Evolutionary conservation across 306 rosid species (phyloP).

Genomic region (Vachellia pachyceras): DNA sequence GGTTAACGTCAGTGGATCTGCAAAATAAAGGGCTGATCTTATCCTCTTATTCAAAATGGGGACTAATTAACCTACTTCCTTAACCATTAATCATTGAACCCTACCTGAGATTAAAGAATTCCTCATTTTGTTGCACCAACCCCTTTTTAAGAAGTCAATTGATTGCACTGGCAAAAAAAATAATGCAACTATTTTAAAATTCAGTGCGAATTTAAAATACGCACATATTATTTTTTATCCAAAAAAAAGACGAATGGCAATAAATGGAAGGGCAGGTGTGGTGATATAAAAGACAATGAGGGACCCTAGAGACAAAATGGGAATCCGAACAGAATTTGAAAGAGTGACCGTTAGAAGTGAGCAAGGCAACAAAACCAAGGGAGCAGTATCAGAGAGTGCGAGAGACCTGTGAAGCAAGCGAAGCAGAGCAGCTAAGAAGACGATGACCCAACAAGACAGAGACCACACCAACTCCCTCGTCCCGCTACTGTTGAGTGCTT

Average conservation of each 20-base stretch:
- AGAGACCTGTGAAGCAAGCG: constrained; percentile 54
- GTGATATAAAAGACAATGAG: constrained; percentile 1
- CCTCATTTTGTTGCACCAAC: neutral
- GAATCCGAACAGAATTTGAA: constrained; percentile 49
- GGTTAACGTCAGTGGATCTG: neutral
- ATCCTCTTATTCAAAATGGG: neutral
- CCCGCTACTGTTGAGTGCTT: constrained; percentile 63
- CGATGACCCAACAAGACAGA: constrained; percentile 58
- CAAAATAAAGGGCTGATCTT: neutral
- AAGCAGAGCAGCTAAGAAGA: constrained; percentile 36
- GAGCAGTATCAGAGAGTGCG: neutral
- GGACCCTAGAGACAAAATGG: neutral
- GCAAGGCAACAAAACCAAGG: constrained; percentile 10
- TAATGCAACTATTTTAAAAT: neutral
- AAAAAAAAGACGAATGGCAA: neutral
- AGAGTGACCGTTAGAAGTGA: constrained; percentile 69
- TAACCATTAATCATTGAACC: constrained; percentile 29
- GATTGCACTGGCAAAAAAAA: neutral
- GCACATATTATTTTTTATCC: neutral
- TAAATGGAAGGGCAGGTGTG: constrained; percentile 27
- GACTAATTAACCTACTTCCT: constrained; percentile 4
- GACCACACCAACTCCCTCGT: constrained; percentile 61
- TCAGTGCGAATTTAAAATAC: neutral
- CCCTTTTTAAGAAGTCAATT: neutral
- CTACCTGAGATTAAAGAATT: neutral